Evolutionary conservation across 225 moss, liverwort and hornwort species (phyloP).

Genomic region (Physcomitrium patens): DNA sequence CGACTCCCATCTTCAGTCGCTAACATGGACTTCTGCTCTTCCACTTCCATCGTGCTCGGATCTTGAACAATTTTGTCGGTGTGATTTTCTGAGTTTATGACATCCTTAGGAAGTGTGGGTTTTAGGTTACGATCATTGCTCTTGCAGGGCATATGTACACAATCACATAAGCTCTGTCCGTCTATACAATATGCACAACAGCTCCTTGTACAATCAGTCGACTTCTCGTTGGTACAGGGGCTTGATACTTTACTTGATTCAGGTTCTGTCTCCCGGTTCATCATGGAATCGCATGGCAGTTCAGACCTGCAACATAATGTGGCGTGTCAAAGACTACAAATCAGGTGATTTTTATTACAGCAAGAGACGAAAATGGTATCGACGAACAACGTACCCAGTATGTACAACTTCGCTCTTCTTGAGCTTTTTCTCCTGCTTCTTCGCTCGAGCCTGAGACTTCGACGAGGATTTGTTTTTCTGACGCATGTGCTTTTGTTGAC

Average conservation of each 20-base stretch:
- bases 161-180: conserved; percentile 34
- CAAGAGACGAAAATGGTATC: not conserved
- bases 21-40: conserved; percentile 22
- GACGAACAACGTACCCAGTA: conserved; percentile 28
- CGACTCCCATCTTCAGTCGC: conserved; percentile 23
- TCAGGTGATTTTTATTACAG: not conserved
- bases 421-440: conserved; percentile 51
- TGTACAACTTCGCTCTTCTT: conserved; percentile 38
- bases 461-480: conserved; percentile 57
- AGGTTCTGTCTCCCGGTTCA: conserved; percentile 17
- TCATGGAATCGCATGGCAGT: conserved; percentile 5
- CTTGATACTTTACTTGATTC: conserved; percentile 9
- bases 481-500: conserved; percentile 62
- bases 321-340: conserved; percentile 5
- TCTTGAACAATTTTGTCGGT: conserved; percentile 5
- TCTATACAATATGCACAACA: conserved; percentile 43
- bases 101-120: conserved; percentile 33
- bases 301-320: conserved; percentile 39
- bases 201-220: conserved; percentile 5
- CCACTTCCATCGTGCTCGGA: not conserved
- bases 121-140: conserved; percentile 35
- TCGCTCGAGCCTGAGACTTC: conserved; percentile 57
- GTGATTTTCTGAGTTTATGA: conserved; percentile 20
- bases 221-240: not conserved
- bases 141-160: conserved; percentile 44